Evolutionary conservation across 2,329 filamentous ascomycete species (phyloP), one percentile per base, ranked within the genome.

Genomic region (Neonectria neomacrospora): DNA sequence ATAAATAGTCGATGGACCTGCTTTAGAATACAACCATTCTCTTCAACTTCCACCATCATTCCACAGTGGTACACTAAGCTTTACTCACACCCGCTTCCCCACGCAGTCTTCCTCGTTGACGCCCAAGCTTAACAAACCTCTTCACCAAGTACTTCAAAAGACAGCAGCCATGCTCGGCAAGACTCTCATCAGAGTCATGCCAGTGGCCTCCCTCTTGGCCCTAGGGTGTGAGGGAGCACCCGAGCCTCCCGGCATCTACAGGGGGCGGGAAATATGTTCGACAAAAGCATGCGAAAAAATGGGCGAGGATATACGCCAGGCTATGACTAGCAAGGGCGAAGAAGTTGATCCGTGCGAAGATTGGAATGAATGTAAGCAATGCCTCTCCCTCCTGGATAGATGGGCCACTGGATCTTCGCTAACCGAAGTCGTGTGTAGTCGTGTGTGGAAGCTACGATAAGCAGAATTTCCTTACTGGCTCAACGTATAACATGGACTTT

Each of bases 351-450:
- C 64, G 5, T 71, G 69, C 20, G 32, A 55, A 18, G 23, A 66
- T 23, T 71, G 65, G 65, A 58, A 70, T 44, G 22, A 70, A 41
- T 63, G 69, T 68, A 52, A 57, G 64, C 44, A 3, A 10, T 22
- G 10, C 7, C 4, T 11, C 16, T 50, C n/a, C 26, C 23, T 23
- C 20, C 6, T 30, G 7, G 10, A 5, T 37, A 6, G 2, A 11
- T n/a, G n/a, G 39, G n/a, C 18, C 41, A 26, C 9, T 28, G 1
- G n/a, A 9, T 8, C 14, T 6, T n/a, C 39, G 28, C 50, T 61
- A 47, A 65, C 51, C 16, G 6, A 20, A 18, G n/a, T 18, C 7
- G 2, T 28, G 3, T 8, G 12, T 10, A 67, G 65, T 60, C 50
- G 54, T 58, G 2, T 67, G 65, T 41, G 62, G 59, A 22, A 55